phyloP scores from a whole-genome alignment of 2,329 filamentous ascomycete species.

The Cladosporium sp. region DNA sequence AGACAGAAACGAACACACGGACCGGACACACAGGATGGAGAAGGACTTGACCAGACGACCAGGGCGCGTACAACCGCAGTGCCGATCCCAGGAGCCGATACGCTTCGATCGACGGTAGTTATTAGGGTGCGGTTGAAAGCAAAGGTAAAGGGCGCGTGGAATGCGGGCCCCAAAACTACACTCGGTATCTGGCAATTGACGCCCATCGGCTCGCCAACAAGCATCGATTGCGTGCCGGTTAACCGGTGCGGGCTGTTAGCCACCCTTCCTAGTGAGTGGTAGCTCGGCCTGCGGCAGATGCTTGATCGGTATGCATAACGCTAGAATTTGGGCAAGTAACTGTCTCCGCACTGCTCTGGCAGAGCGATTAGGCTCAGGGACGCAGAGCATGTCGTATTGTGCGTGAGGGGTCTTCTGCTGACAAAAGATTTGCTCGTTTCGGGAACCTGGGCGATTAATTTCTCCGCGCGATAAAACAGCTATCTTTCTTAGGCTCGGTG shows the following conservation, averaged over 20 bases:
- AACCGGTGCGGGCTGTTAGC: conserved; percentile 9
- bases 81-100: background rate
- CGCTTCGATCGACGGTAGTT: background rate
- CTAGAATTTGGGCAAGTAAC: background rate
- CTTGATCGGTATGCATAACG: conserved; percentile 17
- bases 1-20: conserved; percentile 3
- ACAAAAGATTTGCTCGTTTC: background rate
- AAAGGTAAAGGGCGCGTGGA: background rate
- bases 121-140: background rate
- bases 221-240: conserved; percentile 5
- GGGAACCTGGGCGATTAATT: background rate
- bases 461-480: background rate
- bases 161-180: background rate
- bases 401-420: background rate
- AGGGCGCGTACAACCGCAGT: background rate
- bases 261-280: background rate
- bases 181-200: background rate
- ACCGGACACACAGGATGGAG: background rate
- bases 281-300: conserved; percentile 3
- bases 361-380: background rate
- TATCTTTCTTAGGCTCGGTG: background rate
- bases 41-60: background rate
- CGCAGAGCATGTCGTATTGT: background rate
- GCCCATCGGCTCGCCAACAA: conserved; percentile 9
- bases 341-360: background rate